Evolutionary conservation across 2,329 filamentous ascomycete genomes (phyloP).

Genomic region (Fusarium brachygibbosum): DNA sequence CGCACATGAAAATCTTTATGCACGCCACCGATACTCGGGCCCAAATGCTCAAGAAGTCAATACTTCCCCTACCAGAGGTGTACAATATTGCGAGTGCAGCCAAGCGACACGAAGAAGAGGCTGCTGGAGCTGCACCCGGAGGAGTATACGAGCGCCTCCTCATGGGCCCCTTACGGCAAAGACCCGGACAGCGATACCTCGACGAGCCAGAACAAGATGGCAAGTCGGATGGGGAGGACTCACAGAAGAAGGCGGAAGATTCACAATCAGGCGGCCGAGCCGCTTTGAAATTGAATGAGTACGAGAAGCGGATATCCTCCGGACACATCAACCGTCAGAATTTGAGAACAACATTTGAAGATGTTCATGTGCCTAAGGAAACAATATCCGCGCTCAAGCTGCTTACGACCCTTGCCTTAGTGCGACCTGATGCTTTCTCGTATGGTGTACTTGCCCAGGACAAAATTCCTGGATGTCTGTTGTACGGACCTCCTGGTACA

Average conservation of each 20-base stretch:
- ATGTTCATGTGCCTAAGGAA: slow-evolving; percentile 85
- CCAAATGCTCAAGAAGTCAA: slow-evolving; percentile 52
- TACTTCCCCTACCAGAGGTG: slow-evolving; percentile 57
- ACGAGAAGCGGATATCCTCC: slow-evolving; percentile 85
- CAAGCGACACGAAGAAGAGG: slow-evolving; percentile 45
- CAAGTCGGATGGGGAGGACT: slow-evolving; percentile 43
- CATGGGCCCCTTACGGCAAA: slow-evolving; percentile 53
- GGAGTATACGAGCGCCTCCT: slow-evolving; percentile 52
- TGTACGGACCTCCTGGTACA: slow-evolving; percentile 90
- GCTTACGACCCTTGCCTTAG: slow-evolving; percentile 86
- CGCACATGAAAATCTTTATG: slow-evolving; percentile 47
- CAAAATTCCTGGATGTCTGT: slow-evolving; percentile 87
- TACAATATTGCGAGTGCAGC: slow-evolving; percentile 56
- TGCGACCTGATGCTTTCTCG: slow-evolving; percentile 92
- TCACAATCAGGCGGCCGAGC: slow-evolving; percentile 46
- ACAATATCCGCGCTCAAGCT: slow-evolving; percentile 91
- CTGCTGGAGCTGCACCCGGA: slow-evolving; percentile 39
- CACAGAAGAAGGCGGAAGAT: slow-evolving; percentile 51
- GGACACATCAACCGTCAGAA: slow-evolving; percentile 86
- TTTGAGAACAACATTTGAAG: slow-evolving; percentile 87
- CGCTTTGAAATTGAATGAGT: slow-evolving; percentile 71
- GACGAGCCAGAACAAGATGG: slow-evolving; percentile 49
- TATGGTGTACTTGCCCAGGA: slow-evolving; percentile 94
- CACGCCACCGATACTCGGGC: slow-evolving; percentile 46
- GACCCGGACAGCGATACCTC: slow-evolving; percentile 50